Base-by-base conservation (phyloP, 129 eudicot species). In the Mikania micrantha region DNA sequence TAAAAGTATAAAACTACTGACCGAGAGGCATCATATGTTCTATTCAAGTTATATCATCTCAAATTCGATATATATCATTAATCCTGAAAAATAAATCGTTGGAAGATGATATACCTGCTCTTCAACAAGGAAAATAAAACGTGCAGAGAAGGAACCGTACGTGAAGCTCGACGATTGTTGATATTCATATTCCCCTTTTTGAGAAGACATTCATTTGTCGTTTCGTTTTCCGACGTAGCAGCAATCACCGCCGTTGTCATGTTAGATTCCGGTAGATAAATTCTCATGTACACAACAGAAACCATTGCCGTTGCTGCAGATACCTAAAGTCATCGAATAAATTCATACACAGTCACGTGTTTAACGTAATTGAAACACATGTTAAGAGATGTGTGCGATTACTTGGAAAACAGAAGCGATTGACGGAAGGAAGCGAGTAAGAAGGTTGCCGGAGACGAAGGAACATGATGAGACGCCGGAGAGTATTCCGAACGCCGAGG, bases 261-360 rank as follows among this genome's bases (percentile, higher is more conserved):
- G 20, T 63, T 44, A 47, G 97, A 87, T 53, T 90, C 97, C 2
- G 83, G 80, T 8, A 87, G 88, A n/a, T 87, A 90, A 17, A 85
- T 57, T 70, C 90, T 87, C 32, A 28, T 28, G 4, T 28, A 28
- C 32, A 28, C 32, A 1, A 28, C 32, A 28, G 32, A 1, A 28
- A 28, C 32, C 32, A 28, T 28, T 28, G 2, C 4, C 4, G 32
- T 28, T 1, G 32, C 32, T 28, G 4, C 32, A 4, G 32, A 28
- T 28, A 28, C 4, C 32, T 28, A 28, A 2, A 28, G 2, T 28
- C 4, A 28, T 28, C 32, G 32, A 28, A 28, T 28, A 28, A 28
- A 28, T 28, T 4, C 4, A 28, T 4, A 28, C 34, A 66, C 3
- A 34, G 12, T 35, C 50, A 47, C 24, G 17, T 3, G 29, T 42